Base-by-base conservation (phyloP, 805 yeast genomes). In the Martiniozyma abietophila region DNA sequence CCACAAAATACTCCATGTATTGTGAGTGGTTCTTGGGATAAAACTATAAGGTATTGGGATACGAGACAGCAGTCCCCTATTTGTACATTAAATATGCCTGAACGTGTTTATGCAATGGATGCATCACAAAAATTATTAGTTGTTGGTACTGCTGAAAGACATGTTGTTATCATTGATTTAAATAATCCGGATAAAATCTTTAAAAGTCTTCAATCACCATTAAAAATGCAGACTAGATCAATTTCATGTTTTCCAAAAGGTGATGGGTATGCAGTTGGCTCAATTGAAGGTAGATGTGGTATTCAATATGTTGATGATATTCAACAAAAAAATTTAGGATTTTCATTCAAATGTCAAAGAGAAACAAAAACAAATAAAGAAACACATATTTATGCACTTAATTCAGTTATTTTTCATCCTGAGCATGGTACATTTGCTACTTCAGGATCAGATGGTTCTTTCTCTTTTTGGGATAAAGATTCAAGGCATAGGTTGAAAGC, bases 1-100 rank as follows among this genome's bases (percentile, higher is more conserved):
- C 85, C 88, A n/a, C 65, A 77, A 7, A 82, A 81, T 47, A 72
- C 85, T 1, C 85, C 73, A 27, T 83, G 83, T 44, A 74, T 89
- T 18, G 96, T 86, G 3, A 74, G 88, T 28, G 96, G 95, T 6
- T 84, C 96, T 6, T 92, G 96, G 96, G 98, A 92, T 59, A 86
- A 85, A 60, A 85, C 96, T 1, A 61, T 92, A 43, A 77, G 74
- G 54, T 92, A 92, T 59, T 89, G 98, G 98, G 97, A 92, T 59
- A 67, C 82, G 61, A 76, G 96, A 51, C 76, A 77, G 45, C 81
- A 79, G 29, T 78, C 73, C 47, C 92, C 97, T 12, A 70, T 89
- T 15, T 72, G 86, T 14, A 81, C 94, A 3, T 62, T 92, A 26
- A 71, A 72, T 49, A 63, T 92, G 54, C 95, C 97, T 0, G 97